Evolutionary conservation across 805 yeast species (phyloP).

Genomic region (Yamadazyma sp.): DNA sequence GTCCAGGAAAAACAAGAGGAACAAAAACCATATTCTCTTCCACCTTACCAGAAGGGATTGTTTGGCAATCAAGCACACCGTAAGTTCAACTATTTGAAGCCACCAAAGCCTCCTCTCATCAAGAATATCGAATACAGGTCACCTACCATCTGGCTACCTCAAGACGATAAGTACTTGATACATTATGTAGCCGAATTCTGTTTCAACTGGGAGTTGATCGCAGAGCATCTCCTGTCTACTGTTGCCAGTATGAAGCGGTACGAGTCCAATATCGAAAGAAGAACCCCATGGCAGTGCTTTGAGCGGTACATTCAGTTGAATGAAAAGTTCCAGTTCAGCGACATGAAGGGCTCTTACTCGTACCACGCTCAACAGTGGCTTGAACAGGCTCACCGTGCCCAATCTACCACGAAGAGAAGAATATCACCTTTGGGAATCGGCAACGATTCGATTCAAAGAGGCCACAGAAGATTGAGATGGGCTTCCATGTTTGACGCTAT

Average conservation of each 20-base stretch:
- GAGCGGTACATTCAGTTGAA: slow-evolving; percentile 92
- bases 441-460: slow-evolving; percentile 86
- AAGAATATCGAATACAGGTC: slow-evolving; percentile 78
- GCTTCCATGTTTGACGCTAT: slow-evolving; percentile 97
- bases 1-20: slow-evolving; percentile 37
- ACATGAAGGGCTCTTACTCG: slow-evolving; percentile 85
- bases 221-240: slow-evolving; percentile 70
- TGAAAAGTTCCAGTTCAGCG: slow-evolving; percentile 81
- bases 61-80: slow-evolving; percentile 54
- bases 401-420: slow-evolving; percentile 82
- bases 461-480: slow-evolving; percentile 90
- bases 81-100: slow-evolving; percentile 65
- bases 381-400: slow-evolving; percentile 86
- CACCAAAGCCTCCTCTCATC: slow-evolving; percentile 89
- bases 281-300: slow-evolving; percentile 99
- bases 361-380: slow-evolving; percentile 86
- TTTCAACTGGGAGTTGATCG: slow-evolving; percentile 90
- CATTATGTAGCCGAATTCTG: slow-evolving; percentile 81
- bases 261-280: slow-evolving; percentile 84
- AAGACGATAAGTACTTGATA: slow-evolving; percentile 80
- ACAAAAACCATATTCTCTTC: slow-evolving; percentile 21
- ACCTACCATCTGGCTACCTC: slow-evolving; percentile 96
- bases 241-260: slow-evolving; percentile 61
- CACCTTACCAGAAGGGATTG: slow-evolving; percentile 55
- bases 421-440: slow-evolving; percentile 94